Base-by-base conservation (phyloP, 176 grass and related monocot species). In the Carex littledalei region DNA sequence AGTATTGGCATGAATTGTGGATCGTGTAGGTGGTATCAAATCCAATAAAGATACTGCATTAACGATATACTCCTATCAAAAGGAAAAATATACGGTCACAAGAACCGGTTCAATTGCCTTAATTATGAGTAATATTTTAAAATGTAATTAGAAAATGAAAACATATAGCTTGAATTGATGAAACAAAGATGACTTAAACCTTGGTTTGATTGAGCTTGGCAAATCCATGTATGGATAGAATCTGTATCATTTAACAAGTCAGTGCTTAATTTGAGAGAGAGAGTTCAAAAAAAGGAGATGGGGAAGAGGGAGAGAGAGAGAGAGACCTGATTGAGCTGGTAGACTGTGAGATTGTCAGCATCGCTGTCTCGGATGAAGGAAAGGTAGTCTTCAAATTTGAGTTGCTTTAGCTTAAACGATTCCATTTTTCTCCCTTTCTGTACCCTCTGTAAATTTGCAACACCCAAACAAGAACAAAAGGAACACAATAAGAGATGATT, bases 11-110 rank as follows among this genome's bases (percentile, higher is more conserved):
- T 10, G 2, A 22, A 80, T 5, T 12, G 77, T 80, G 22, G 77
- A 80, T 61, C 77, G 60, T 81, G 53, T 47, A 60, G 59, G 79
- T 64, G 79, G 16, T 34, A 45, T 22, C 29, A 81, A 37, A 24
- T 13, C 9, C 10, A 63, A 9, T 50, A 9, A 6, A 13, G 35
- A 81, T 43, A 81, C 79, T 8, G 18, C 58, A 62, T 22, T 12
- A 18, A 81, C 26, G 64, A 81, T 20, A n/a, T 81, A 9, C 32
- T 81, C 61, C 79, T 81, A 43, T 35, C 47, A 50, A 50, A 50
- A 11, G 47, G 10, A 50, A 50, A 50, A 50, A 50, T 50, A 50
- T 50, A 39, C 37, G 5, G 37, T 39, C 0, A 4, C 37, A 50
- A 50, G 47, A 50, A 50, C 47, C 47, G 2, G 9, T 10, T 50